Percentiles rank a stretch among this genome's conserved stretches.
These are phyloP conservation scores for Physcomitrellopsis africana DNA, from an alignment of 225 moss, liverwort and hornwort genomes.

Conservation along the genomic window DNA sequence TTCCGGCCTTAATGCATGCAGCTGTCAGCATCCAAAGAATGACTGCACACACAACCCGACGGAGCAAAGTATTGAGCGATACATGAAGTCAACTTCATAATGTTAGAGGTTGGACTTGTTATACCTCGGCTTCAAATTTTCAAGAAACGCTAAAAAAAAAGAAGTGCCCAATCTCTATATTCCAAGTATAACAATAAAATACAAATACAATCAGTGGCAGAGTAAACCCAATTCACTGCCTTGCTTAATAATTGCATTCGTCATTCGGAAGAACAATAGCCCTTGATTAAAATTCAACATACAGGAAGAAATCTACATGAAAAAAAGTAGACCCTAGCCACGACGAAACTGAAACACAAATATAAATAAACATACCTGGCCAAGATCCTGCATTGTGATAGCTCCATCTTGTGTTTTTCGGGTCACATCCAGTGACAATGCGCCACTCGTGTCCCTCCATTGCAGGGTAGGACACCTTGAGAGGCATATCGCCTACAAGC, in stretches of 20 bases:
- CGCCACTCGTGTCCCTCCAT: constrained; percentile 91
- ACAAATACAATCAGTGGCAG: neutral
- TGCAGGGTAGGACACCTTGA: constrained; percentile 88
- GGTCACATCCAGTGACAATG: constrained; percentile 88
- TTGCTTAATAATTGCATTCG: neutral
- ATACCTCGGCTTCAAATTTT: neutral
- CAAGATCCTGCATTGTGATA: constrained; percentile 97
- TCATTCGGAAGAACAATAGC: no score
- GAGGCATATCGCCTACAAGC: constrained; percentile 86
- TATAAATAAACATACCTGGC: constrained; percentile 57
- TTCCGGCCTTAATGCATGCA: constrained; percentile 89
- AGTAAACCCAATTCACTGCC: neutral
- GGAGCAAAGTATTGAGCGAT: neutral
- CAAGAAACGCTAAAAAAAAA: neutral
- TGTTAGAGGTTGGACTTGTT: no score
- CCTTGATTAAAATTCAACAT: no score
- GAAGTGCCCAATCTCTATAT: neutral
- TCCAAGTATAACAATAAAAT: neutral
- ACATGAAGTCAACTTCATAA: no score
- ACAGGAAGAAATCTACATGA: no score
- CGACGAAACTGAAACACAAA: neutral
- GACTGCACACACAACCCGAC: constrained; percentile 47
- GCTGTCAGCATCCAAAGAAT: constrained; percentile 99
- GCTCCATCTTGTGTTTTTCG: constrained; percentile 98
- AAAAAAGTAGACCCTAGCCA: neutral